Evolutionary conservation across 352 stramenopile species (phyloP).

Genomic region (Paralagenidium karlingii): DNA sequence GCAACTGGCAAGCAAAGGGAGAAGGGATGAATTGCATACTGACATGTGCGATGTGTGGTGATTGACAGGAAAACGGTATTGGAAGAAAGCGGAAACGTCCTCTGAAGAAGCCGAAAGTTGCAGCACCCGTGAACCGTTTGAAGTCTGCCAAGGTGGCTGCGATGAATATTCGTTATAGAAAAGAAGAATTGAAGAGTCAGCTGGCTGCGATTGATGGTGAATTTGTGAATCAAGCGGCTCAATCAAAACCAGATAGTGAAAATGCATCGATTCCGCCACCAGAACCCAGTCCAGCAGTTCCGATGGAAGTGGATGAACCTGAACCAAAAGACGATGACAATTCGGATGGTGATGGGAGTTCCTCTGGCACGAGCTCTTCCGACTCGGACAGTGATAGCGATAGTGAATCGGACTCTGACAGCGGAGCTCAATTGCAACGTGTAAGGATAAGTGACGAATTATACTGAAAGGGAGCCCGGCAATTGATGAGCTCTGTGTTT

Average conservation of each 20-base stretch:
- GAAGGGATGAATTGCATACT: too few relatives aligned
- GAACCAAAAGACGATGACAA: constrained; percentile 16
- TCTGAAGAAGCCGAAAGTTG: constrained; percentile 6
- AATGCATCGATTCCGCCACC: background rate
- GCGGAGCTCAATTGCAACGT: constrained; percentile 64
- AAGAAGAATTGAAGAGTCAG: constrained; percentile 71
- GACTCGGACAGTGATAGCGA: constrained; percentile 82
- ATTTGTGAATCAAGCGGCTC: constrained; percentile 2
- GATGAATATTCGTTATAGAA: constrained; percentile 49
- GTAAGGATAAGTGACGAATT: constrained; percentile 17
- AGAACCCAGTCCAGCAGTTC: background rate
- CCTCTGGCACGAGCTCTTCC: constrained; percentile 66
- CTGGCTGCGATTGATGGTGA: constrained; percentile 60
- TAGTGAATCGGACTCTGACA: constrained; percentile 68
- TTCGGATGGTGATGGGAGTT: constrained; percentile 50
- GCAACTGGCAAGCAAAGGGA: background rate
- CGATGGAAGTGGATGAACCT: constrained; percentile 17
- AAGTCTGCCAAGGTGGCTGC: constrained; percentile 77
- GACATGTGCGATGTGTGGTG: too few relatives aligned
- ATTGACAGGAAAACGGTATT: constrained; percentile 81
- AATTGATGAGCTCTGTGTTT: constrained; percentile 2
- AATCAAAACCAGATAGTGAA: constrained; percentile 2
- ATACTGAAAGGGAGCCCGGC: too few relatives aligned
- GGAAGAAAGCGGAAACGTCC: constrained; percentile 74
- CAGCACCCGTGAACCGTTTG: constrained; percentile 42